Percentiles rank a stretch among this genome's conserved stretches.
Evolutionary conservation across 306 rosid species (phyloP).

Genomic region (Cucurbita maxima): DNA sequence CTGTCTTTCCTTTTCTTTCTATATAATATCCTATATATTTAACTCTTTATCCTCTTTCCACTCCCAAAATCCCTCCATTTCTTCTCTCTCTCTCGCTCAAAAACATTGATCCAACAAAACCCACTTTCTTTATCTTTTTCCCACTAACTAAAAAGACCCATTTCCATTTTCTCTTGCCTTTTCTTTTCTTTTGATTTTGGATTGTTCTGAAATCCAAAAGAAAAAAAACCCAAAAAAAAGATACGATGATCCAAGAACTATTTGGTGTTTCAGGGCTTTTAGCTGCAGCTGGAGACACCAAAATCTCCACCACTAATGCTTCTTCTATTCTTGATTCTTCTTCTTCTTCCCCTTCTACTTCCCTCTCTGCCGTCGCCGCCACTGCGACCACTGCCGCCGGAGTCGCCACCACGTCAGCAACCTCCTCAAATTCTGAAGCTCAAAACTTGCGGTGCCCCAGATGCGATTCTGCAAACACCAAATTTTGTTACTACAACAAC

Average conservation of each 20-base stretch:
- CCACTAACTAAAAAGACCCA: conserved; percentile 60
- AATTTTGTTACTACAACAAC: conserved; percentile 85
- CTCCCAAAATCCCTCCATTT: neutral
- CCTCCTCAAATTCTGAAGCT: conserved; percentile 26
- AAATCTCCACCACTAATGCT: conserved; percentile 32
- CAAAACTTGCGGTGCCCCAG: conserved; percentile 61
- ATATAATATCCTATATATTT: neutral
- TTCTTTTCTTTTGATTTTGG: conserved; percentile 31
- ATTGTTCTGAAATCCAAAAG: conserved; percentile 46
- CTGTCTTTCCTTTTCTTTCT: neutral
- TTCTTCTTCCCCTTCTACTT: conserved; percentile 12
- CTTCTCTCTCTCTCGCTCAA: neutral
- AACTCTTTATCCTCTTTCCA: neutral
- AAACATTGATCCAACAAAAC: conserved; percentile 17
- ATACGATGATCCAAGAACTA: conserved; percentile 73
- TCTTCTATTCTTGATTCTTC: conserved; percentile 15
- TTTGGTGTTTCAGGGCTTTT: conserved; percentile 45
- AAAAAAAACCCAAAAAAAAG: neutral
- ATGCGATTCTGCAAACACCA: conserved; percentile 73
- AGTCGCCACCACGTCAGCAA: neutral
- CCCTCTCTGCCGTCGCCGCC: conserved; percentile 11
- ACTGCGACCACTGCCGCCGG: neutral
- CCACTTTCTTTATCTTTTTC: conserved; percentile 43
- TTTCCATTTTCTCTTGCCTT: conserved; percentile 23
- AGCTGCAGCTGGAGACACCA: conserved; percentile 29